These are phyloP conservation scores for Pseudocercospora musae DNA, from an alignment of 2,329 filamentous ascomycete species.

Conservation along the genomic window DNA sequence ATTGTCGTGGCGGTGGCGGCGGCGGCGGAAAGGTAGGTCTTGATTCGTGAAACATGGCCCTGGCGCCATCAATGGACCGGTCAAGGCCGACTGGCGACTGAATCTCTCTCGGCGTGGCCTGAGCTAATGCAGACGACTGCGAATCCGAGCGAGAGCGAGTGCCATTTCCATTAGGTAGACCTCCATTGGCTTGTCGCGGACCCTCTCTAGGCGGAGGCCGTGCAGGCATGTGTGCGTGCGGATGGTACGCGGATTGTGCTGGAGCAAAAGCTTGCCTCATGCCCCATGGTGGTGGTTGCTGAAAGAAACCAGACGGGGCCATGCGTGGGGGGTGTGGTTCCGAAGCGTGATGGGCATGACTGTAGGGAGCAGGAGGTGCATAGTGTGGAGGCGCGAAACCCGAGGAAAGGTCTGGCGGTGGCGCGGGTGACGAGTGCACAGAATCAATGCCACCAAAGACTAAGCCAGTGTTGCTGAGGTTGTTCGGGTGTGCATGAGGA, in stretches of 20 bases:
- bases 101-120: constrained; percentile 13
- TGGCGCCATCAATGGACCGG: constrained; percentile 12
- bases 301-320: constrained; percentile 8
- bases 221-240: constrained; percentile 22
- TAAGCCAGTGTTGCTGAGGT: constrained; percentile 32
- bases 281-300: constrained; percentile 14
- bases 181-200: constrained; percentile 20
- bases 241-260: constrained; percentile 12
- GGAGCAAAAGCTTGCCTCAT: constrained; percentile 19
- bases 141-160: constrained; percentile 26
- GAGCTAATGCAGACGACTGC: constrained; percentile 23
- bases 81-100: constrained; percentile 24
- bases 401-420: constrained; percentile 26
- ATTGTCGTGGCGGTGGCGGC: not conserved
- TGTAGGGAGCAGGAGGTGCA: constrained; percentile 17
- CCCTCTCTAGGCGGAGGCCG: constrained; percentile 29
- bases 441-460: constrained; percentile 42
- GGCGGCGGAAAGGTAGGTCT: constrained; percentile 11
- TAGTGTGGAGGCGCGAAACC: constrained; percentile 19
- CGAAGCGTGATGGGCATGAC: constrained; percentile 29
- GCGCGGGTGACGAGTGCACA: constrained; percentile 38
- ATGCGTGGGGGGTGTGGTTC: constrained; percentile 20
- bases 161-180: constrained; percentile 18
- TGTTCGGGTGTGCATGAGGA: constrained; percentile 20
- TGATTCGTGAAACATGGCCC: constrained; percentile 10